Evolutionary conservation across 2,329 filamentous ascomycete species (phyloP).

Genomic region (Sclerotinia spermophila): DNA sequence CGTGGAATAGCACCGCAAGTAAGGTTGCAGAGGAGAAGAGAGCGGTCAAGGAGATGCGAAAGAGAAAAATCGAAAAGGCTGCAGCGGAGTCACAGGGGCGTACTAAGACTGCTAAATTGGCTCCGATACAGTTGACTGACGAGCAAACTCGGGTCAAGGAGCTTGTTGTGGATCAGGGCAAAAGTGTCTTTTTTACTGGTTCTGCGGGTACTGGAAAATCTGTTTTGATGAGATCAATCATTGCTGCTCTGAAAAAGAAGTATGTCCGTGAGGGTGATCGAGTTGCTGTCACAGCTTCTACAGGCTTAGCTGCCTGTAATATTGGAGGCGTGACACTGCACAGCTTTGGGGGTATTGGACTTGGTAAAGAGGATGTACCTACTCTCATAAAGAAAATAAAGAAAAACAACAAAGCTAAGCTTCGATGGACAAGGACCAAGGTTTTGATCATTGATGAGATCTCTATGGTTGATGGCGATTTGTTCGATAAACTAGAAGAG

Average conservation of each 20-base stretch:
- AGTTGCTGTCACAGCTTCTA: conserved; percentile 91
- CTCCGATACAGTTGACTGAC: conserved; percentile 58
- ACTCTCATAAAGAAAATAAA: conserved; percentile 87
- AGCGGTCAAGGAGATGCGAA: conserved; percentile 62
- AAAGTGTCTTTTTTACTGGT: conserved; percentile 97
- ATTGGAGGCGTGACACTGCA: conserved; percentile 94
- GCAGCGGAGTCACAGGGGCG: conserved; percentile 44
- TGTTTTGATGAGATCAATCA: conserved; percentile 89
- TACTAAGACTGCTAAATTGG: conserved; percentile 39
- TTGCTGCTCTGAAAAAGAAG: conserved; percentile 73
- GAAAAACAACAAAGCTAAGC: conserved; percentile 80
- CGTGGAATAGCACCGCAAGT: conserved; percentile 73
- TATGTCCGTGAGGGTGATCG: conserved; percentile 73
- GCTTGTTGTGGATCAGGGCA: conserved; percentile 72
- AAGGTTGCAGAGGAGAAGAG: conserved; percentile 77
- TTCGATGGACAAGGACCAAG: conserved; percentile 84
- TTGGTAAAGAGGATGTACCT: conserved; percentile 83
- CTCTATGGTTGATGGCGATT: conserved; percentile 95
- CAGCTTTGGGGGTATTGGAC: conserved; percentile 90
- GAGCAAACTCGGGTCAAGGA: conserved; percentile 84
- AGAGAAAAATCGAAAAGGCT: conserved; percentile 45
- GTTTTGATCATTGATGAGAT: conserved; percentile 90
- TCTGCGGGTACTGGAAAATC: conserved; percentile 97
- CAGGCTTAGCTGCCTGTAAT: conserved; percentile 92
- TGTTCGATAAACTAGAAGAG: conserved; percentile 93